phyloP scores from a whole-genome alignment of 1,284 basidiomycete genomes.

The Moesziomyces parantarcticus region DNA sequence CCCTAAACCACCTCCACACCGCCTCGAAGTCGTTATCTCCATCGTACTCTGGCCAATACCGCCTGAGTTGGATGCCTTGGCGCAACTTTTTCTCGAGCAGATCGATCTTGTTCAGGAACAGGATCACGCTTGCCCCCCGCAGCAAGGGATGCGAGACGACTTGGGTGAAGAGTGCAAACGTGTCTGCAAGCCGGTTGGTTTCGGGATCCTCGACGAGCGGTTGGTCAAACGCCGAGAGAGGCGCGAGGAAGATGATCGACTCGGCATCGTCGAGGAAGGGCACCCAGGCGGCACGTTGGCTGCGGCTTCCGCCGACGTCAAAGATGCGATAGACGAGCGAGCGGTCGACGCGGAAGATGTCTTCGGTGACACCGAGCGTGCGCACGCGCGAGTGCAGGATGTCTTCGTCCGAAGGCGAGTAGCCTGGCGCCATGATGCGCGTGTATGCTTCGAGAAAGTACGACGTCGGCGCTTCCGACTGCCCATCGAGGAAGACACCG shows the following conservation, averaged over 20 bases:
- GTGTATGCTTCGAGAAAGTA: conserved; percentile 45
- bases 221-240: conserved; percentile 57
- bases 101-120: conserved; percentile 62
- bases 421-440: conserved; percentile 22
- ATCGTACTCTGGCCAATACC: conserved; percentile 39
- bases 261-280: conserved; percentile 47
- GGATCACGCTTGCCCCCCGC: conserved; percentile 30
- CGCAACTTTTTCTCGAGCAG: conserved; percentile 42
- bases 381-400: conserved; percentile 57
- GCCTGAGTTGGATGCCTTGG: conserved; percentile 10
- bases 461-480: conserved; percentile 23
- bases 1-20: conserved; percentile 52
- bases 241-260: conserved; percentile 54
- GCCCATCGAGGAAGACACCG: conserved; percentile 19
- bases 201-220: conserved; percentile 38
- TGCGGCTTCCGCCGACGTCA: conserved; percentile 51
- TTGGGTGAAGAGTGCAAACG: conserved; percentile 38
- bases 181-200: conserved; percentile 47
- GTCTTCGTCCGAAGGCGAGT: conserved; percentile 46
- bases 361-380: conserved; percentile 50
- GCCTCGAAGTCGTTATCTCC: conserved; percentile 52
- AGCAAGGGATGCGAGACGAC: conserved; percentile 44
- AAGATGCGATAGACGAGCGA: conserved; percentile 42
- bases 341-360: conserved; percentile 38
- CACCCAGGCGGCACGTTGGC: conserved; percentile 48